Evolutionary conservation across 2,329 filamentous ascomycete genomes (phyloP).

Genomic region (Lasiodiplodia theobromae): DNA sequence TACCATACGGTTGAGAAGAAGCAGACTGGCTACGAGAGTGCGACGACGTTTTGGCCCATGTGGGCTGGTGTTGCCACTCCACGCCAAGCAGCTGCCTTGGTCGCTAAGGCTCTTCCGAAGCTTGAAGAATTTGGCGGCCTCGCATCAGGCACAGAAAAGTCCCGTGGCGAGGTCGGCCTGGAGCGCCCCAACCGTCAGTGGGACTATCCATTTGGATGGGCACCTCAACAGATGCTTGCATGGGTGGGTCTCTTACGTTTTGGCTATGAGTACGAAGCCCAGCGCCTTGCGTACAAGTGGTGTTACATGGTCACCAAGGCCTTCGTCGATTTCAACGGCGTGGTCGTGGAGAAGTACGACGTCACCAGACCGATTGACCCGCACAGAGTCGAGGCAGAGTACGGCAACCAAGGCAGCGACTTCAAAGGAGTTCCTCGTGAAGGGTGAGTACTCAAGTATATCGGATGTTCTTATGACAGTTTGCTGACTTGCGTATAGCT

Average conservation of each 20-base stretch:
- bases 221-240: slow-evolving; percentile 96
- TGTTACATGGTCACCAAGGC: slow-evolving; percentile 98
- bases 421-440: slow-evolving; percentile 96
- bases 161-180: slow-evolving; percentile 78
- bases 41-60: slow-evolving; percentile 96
- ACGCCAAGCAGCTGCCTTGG: slow-evolving; percentile 83
- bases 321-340: slow-evolving; percentile 97
- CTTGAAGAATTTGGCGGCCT: slow-evolving; percentile 90
- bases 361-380: slow-evolving; percentile 89
- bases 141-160: slow-evolving; percentile 87
- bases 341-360: slow-evolving; percentile 98
- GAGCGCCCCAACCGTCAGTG: slow-evolving; percentile 94
- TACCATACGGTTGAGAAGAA: slow-evolving; percentile 86
- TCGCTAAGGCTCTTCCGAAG: slow-evolving; percentile 79
- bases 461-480: neutral
- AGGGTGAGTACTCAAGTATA: slow-evolving; percentile 70
- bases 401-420: slow-evolving; percentile 93
- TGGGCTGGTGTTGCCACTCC: slow-evolving; percentile 92
- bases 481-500: slow-evolving; percentile 62
- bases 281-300: slow-evolving; percentile 94
- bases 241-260: slow-evolving; percentile 94
- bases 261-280: slow-evolving; percentile 87
- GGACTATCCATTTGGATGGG: slow-evolving; percentile 99
- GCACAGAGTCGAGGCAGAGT: slow-evolving; percentile 94
- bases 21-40: slow-evolving; percentile 85